Evolutionary conservation across 495 filamentous ascomycete species (phyloP).

Genomic region (Pseudomonodictys pantanalensis): DNA sequence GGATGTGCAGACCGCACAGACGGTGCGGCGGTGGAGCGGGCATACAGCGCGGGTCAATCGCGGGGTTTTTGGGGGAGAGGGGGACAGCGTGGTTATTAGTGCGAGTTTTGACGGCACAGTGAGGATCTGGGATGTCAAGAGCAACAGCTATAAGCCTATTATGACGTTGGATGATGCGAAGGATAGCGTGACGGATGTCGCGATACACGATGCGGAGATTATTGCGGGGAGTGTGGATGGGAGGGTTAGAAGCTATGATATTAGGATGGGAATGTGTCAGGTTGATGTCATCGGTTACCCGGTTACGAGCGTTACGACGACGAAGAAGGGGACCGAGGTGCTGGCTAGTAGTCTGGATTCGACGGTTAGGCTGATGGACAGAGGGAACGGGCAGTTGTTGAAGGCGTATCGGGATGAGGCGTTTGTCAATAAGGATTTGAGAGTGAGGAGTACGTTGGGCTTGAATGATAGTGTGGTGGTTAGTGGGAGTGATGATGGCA

Average conservation of each 20-base stretch:
- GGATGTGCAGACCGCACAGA: slow-evolving; percentile 80
- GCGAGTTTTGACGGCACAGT: slow-evolving; percentile 81
- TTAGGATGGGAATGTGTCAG: slow-evolving; percentile 72
- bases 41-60: slow-evolving; percentile 67
- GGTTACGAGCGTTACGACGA: slow-evolving; percentile 66
- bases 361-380: slow-evolving; percentile 77
- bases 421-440: slow-evolving; percentile 39
- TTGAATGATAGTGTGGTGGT: slow-evolving; percentile 70
- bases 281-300: slow-evolving; percentile 67
- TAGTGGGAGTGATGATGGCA: slow-evolving; percentile 76
- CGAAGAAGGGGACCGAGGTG: slow-evolving; percentile 67
- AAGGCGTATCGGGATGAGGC: slow-evolving; percentile 56
- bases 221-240: slow-evolving; percentile 82
- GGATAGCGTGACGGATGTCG: slow-evolving; percentile 69
- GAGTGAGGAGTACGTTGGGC: slow-evolving; percentile 39
- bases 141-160: slow-evolving; percentile 62
- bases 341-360: slow-evolving; percentile 76
- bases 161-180: slow-evolving; percentile 74
- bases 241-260: slow-evolving; percentile 75
- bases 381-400: slow-evolving; percentile 66
- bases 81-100: slow-evolving; percentile 65
- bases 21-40: slow-evolving; percentile 66
- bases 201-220: slow-evolving; percentile 56
- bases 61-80: slow-evolving; percentile 71
- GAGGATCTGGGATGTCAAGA: slow-evolving; percentile 77